Evolutionary conservation across 495 filamentous ascomycete genomes (phyloP), one percentile per base, ranked within the genome.

Genomic region (Pyronema omphalodes): DNA sequence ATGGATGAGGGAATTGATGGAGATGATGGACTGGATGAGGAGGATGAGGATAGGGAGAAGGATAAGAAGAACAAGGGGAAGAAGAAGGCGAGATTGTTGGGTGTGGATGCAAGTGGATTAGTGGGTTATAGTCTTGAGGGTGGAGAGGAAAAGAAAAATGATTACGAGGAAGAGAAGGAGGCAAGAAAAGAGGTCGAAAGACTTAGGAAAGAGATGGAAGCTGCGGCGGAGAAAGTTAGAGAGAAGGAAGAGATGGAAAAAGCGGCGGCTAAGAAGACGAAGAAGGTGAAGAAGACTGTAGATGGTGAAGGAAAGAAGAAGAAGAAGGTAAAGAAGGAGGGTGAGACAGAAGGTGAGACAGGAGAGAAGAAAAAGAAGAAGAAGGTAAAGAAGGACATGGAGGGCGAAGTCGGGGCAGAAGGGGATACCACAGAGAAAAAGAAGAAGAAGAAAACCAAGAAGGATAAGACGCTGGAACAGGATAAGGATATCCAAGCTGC

Each of bases 171-270:
- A 67, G 89, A 94, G 84, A 74, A 72, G 33, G 79, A 74, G 62
- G 91, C 88, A 4, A 77, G 93, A 71, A 78, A 79, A 64, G 80
- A 94, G 64, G 82, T 98, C 11, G 89, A 95, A 70, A 73, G 78
- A 47, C 66, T 93, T 51, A 72, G 91, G 37, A 66, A 93, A 49
- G 84, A 89, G 67, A 95, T 98, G 87, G 88, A 95, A 68, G 71
- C 86, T 59, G 83, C 82, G 12, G 83, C 84, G 36, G 88, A 96
- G 69, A 70, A 86, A 51, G 82, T 93, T 36, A 44, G 12, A 23
- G 37, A 45, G 11, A 74, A 77, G 33, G 75, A 84, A 54, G 84
- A 79, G 3, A 77, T 79, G 3, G 74, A 79, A n/a, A 70, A 70
- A 3, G 84, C 86, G 40, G 49, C 29, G 44, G 46, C 12, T 41